Percentiles rank a stretch among this genome's conserved stretches.
Conservation (phyloP, 1,139 yeast species). For the Yamadazyma conglobata region DNA sequence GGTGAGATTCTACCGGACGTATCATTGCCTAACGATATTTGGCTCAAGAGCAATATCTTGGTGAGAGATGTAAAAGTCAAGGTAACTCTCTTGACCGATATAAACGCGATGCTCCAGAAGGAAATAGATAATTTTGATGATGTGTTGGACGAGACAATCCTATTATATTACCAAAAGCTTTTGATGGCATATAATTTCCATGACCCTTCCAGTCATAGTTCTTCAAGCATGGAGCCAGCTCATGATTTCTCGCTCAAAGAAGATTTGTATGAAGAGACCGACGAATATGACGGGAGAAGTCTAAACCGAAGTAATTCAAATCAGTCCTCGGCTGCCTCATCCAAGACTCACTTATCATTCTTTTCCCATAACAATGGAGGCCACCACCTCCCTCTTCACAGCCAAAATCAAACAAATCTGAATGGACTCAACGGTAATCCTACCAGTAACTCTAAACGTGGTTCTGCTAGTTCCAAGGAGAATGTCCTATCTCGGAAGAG, state of each 20-base stretch:
- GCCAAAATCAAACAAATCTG: conserved; percentile 9
- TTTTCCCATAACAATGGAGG: conserved; percentile 13
- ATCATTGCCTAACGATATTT: conserved; percentile 35
- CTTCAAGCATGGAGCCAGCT: conserved; percentile 1
- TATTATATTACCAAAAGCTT: conserved; percentile 35
- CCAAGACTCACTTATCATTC: conserved; percentile 18
- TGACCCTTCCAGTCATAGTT: conserved; percentile 15
- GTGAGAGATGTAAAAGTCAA: conserved; percentile 35
- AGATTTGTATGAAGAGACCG: conserved; percentile 25
- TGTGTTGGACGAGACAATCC: conserved; percentile 28
- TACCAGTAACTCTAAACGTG: conserved; percentile 8
- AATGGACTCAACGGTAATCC: conserved; percentile 1
- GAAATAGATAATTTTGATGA: conserved; percentile 17
- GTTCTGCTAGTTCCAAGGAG: conserved; percentile 14
- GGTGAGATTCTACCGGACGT: conserved; percentile 34
- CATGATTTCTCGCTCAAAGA: conserved; percentile 20
- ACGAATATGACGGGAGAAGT: conserved; percentile 15
- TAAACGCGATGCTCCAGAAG: conserved; percentile 30
- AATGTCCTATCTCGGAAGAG: conserved; percentile 21
- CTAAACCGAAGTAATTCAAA: conserved; percentile 21
- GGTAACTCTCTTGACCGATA: conserved; percentile 31
- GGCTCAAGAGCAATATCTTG: conserved; percentile 34
- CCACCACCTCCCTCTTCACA: neutral
- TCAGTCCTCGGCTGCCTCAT: conserved; percentile 18
- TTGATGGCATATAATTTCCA: conserved; percentile 36